These are phyloP conservation scores for Fusarium nelsonii DNA, from an alignment of 2,329 filamentous ascomycete genomes.

Conservation along the genomic window DNA sequence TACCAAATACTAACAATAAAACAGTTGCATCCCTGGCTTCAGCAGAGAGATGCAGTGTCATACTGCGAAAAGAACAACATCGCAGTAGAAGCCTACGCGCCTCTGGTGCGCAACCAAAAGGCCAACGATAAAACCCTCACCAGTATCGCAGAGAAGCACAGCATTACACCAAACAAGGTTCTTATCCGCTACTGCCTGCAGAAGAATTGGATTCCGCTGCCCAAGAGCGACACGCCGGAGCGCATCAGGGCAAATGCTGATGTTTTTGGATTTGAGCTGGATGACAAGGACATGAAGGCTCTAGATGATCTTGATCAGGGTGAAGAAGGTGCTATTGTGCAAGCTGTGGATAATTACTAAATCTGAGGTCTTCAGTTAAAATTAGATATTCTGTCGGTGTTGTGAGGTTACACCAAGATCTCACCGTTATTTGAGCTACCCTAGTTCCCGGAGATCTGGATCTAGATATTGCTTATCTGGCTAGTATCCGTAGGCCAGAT, in stretches of 20 bases:
- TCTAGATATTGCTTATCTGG: neutral
- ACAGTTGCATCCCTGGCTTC: constrained; percentile 77
- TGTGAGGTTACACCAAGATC: neutral
- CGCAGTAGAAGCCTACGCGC: constrained; percentile 54
- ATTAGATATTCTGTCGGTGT: neutral
- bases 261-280: constrained; percentile 70
- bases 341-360: constrained; percentile 34
- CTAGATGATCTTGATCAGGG: constrained; percentile 47
- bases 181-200: constrained; percentile 76
- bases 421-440: neutral
- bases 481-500: neutral
- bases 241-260: constrained; percentile 71
- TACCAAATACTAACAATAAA: constrained; percentile 61
- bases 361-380: neutral
- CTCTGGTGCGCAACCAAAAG: constrained; percentile 51
- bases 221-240: constrained; percentile 71
- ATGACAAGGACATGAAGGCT: constrained; percentile 65
- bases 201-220: constrained; percentile 74
- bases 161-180: constrained; percentile 70
- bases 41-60: constrained; percentile 56
- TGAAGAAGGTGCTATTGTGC: constrained; percentile 41
- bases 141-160: constrained; percentile 68
- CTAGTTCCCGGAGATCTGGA: constrained; percentile 12
- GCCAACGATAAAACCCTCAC: constrained; percentile 67
- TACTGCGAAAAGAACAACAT: constrained; percentile 84